These are phyloP conservation scores for Linnemannia zychae DNA, from an alignment of 192 early-diverging fungal genomes.

Conservation along the genomic window DNA sequence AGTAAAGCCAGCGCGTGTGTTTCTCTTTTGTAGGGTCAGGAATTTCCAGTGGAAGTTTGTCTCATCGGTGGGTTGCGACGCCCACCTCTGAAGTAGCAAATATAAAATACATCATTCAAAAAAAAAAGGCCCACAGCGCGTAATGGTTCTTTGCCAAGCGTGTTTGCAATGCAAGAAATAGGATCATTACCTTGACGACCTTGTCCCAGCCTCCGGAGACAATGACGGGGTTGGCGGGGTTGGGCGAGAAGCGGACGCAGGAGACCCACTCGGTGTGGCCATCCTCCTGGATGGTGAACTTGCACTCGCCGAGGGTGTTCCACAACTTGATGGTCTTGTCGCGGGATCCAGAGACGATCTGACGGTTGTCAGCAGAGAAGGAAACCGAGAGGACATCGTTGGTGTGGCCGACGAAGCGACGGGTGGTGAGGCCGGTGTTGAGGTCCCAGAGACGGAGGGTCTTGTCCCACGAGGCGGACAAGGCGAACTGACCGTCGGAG, in stretches of 20 bases:
- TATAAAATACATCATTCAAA: conserved; percentile 66
- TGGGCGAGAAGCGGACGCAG: conserved; percentile 99
- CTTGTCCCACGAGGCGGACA: conserved; percentile 99
- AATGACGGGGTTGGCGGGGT: conserved; percentile 97
- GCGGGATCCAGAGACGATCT: conserved; percentile 98
- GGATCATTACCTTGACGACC: conserved; percentile 92
- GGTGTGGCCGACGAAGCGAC: conserved; percentile 97
- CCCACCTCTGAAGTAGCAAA: conserved; percentile 84
- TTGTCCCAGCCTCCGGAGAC: conserved; percentile 99
- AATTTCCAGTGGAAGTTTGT: conserved; percentile 65
- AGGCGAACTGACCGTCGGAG: conserved; percentile 98
- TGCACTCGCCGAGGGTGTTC: conserved; percentile 99
- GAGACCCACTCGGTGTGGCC: conserved; percentile 99
- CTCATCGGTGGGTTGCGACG: conserved; percentile 68
- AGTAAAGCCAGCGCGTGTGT: not conserved
- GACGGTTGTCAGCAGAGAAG: conserved; percentile 99
- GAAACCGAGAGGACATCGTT: conserved; percentile 99
- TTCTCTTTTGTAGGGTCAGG: conserved; percentile 43
- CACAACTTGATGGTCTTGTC: conserved; percentile 99
- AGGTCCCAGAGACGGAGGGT: conserved; percentile 99
- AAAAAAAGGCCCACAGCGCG: not conserved
- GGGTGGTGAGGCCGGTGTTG: conserved; percentile 94
- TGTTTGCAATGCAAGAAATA: not conserved
- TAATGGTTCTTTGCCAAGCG: not conserved
- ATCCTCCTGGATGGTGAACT: conserved; percentile 97